Percentiles rank a stretch among this genome's conserved stretches.
Evolutionary conservation across 371 early-diverging fungal species (phyloP).

Genomic region (Rozella allomycis): DNA sequence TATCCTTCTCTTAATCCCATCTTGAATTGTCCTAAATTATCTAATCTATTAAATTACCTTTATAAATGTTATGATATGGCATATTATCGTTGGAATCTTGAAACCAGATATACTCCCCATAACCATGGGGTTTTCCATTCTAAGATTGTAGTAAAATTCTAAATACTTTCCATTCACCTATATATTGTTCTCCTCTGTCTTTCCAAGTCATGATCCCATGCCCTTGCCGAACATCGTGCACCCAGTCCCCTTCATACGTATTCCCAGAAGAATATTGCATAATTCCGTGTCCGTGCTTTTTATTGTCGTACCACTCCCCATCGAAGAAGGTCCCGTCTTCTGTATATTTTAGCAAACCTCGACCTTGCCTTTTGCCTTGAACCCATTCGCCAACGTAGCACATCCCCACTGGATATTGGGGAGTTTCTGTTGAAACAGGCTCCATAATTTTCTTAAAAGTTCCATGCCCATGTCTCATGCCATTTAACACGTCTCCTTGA

Average conservation of each 20-base stretch:
- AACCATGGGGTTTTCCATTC: constrained; percentile 17
- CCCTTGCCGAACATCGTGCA: constrained; percentile 14
- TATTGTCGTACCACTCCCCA: constrained; percentile 14
- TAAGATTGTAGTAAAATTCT: constrained; percentile 2
- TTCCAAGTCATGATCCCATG: constrained; percentile 20
- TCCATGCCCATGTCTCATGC: constrained; percentile 17
- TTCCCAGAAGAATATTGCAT: constrained; percentile 26
- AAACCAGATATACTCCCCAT: constrained; percentile 18
- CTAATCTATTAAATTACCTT: constrained; percentile 5
- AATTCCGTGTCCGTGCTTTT: constrained; percentile 16
- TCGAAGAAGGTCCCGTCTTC: too few species aligned
- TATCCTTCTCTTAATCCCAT: constrained; percentile 14
- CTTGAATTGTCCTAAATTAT: constrained; percentile 11
- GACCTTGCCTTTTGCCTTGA: constrained; percentile 14
- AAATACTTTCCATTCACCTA: constrained; percentile 21
- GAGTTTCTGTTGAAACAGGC: too few species aligned
- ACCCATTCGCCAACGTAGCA: constrained; percentile 17
- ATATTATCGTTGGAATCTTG: constrained; percentile 8
- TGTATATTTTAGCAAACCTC: constrained; percentile 19
- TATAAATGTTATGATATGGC: constrained; percentile 17
- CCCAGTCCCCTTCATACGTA: constrained; percentile 24
- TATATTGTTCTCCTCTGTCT: constrained; percentile 13
- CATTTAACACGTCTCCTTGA: constrained; percentile 18
- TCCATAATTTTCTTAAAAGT: too few species aligned
- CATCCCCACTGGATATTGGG: constrained; percentile 17